These are phyloP conservation scores for Mortierella sp. DNA, from an alignment of 371 early-diverging fungal species.

Conservation along the genomic window DNA sequence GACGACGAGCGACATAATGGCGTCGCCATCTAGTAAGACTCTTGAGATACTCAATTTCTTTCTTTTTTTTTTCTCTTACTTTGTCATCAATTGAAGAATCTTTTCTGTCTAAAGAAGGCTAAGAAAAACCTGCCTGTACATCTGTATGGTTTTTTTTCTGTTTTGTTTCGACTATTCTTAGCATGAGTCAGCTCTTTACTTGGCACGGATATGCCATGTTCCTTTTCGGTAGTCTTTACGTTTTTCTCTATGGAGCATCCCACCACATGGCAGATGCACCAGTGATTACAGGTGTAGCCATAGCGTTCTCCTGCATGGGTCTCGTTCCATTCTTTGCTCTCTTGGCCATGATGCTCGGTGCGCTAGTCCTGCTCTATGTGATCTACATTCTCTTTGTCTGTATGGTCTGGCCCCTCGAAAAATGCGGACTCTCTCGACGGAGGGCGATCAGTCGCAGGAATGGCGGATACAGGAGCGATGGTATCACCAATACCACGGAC, in stretches of 20 bases:
- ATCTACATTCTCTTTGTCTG: slow-evolving; percentile 30
- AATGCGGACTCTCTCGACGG: slow-evolving; percentile 26
- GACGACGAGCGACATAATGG: slow-evolving; percentile 46
- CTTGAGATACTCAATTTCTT: neutral
- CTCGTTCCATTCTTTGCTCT: slow-evolving; percentile 35
- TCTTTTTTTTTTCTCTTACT: neutral
- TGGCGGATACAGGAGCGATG: slow-evolving; percentile 44
- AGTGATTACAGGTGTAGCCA: slow-evolving; percentile 27
- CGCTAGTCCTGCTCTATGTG: slow-evolving; percentile 22
- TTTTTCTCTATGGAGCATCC: slow-evolving; percentile 19
- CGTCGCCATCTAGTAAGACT: slow-evolving; percentile 39
- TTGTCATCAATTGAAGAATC: no score
- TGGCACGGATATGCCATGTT: slow-evolving; percentile 53
- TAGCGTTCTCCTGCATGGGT: slow-evolving; percentile 44
- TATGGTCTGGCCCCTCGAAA: slow-evolving; percentile 36
- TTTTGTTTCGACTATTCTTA: neutral
- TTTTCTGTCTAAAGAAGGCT: no score
- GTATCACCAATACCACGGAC: slow-evolving; percentile 42
- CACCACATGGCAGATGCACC: slow-evolving; percentile 12
- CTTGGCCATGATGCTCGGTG: slow-evolving; percentile 12
- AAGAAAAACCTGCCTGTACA: neutral
- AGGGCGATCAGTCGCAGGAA: slow-evolving; percentile 48
- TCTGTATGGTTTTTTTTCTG: no score
- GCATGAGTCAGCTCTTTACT: slow-evolving; percentile 37
- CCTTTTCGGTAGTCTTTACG: slow-evolving; percentile 26